Base-by-base conservation (phyloP, 108 stramenopile species). In the Cyclotella sp. region DNA sequence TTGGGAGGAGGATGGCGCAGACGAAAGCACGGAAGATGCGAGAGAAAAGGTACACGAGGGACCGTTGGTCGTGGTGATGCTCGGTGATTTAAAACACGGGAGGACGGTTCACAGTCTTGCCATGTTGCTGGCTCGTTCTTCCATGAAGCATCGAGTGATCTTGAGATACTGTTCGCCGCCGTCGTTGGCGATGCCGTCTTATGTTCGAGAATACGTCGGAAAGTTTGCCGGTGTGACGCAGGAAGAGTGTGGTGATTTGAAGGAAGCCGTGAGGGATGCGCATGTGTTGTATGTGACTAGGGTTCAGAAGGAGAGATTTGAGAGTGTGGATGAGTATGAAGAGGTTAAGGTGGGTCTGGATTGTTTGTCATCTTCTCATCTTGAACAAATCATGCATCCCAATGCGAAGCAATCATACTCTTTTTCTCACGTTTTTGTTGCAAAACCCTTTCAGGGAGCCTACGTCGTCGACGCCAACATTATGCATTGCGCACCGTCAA, bases 231-330 rank as follows among this genome's bases (percentile, higher is more conserved):
- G 79, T 39, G 93, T 89, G 11, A 73, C 75, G 43, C 94, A 93
- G 78, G 90, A 88, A 52, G 79, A 85, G 42, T 78, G 69, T 55
- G 75, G 82, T 39, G 63, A 81, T 60, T 63, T 91, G 42, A 53
- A 65, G 27, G 85, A 85, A 1, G 96, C 92, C 34, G 67, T 96
- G 29, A 52, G 72, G 44, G 90, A 78, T 9, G 87, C 96, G 3
- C 82, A 99, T 77, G 94, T 97, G 40, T 79, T 99, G 45, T 99
- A 99, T 78, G 96, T 97, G 26, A 99, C 99, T 2, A 86, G 99
- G 41, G 85, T 99, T 10, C 99, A 99, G 77, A 89, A 89, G 72
- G 99, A 99, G 79, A 91, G 98, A 29, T 98, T 98, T 82, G 95
- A 81, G 12, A 83, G 41, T 43, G 69, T 76, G 13, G 97, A 86